Base-by-base conservation (phyloP, 345 rosid genomes). In the Melaleuca quinquenervia region DNA sequence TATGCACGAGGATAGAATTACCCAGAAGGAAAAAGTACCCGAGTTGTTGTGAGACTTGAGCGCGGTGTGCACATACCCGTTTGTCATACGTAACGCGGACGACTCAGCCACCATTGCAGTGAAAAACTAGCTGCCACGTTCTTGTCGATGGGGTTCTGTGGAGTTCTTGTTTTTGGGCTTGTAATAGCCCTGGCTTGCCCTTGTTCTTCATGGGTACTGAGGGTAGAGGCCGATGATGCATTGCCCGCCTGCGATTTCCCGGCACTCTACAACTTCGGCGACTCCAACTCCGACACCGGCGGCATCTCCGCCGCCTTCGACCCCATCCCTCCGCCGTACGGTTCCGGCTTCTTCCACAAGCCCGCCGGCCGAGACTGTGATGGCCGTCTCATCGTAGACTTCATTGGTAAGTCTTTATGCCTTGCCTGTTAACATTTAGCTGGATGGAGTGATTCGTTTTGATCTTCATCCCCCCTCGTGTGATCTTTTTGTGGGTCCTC, bases 261-360 rank as follows among this genome's bases (percentile, higher is more conserved):
- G 48, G 88, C 88, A 16, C 26, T 87, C 45, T 87, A 87, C 88
- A 87, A 87, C 88, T 87, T 87, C 82, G 88, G 88, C 18, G 88
- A 87, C 86, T 87, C 88, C 45, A 87, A 87, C 45, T 87, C 88
- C 48, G 88, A 87, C 86, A 87, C 88, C 29, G 88, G 88, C 8
- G 88, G 88, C 55, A 87, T 84, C 62, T 87, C 86, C 41, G 88
- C 88, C 29, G 88, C 88, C 44, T 87, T 87, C 54, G 85, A 84
- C 24, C 84, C 88, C 76, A 87, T 87, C 55, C 83, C 74, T 1
- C 16, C 83, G 21, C 88, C 88, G 20, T 83, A 86, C 74, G 88
- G 88, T 3, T 12, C 45, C 29, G 50, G 76, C 1, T 87, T 84
- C 86, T 87, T 87, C 84, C 85, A 54, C 74, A 87, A 87, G 55